Evolutionary conservation across 257 asterid genomes (phyloP).

Genomic region (Solanum ossicruentum): DNA sequence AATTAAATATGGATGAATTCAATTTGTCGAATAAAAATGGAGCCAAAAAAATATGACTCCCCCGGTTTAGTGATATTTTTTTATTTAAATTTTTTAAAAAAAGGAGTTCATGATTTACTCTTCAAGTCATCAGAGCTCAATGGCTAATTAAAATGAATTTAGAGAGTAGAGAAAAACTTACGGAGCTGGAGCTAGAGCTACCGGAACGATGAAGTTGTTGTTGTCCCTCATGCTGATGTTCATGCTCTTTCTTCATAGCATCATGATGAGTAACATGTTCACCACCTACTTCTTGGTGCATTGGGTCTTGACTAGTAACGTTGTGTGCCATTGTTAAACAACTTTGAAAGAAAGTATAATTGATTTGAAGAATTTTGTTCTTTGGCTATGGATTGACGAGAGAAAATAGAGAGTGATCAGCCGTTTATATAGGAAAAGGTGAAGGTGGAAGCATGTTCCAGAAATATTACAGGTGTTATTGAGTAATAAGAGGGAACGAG

Average conservation of each 20-base stretch:
- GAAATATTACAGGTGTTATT: neutral
- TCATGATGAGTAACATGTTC: conserved; percentile 7
- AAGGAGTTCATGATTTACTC: too few species aligned
- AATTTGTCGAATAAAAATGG: neutral
- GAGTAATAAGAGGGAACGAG: neutral
- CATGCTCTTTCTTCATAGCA: neutral
- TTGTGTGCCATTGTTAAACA: neutral
- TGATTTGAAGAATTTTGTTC: neutral
- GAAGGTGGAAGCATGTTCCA: neutral
- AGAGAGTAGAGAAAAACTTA: neutral
- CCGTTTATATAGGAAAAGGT: neutral
- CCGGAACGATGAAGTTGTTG: neutral
- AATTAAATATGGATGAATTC: too few species aligned
- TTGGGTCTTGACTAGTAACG: neutral
- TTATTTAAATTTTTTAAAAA: too few species aligned
- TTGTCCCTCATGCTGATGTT: neutral
- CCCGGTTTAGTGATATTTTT: neutral
- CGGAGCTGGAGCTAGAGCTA: conserved; percentile 5
- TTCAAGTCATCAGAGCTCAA: neutral
- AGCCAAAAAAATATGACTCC: neutral
- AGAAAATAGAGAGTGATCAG: neutral
- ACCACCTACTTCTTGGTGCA: neutral
- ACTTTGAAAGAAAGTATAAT: neutral
- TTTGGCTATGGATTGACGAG: neutral
- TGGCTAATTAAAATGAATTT: neutral